phyloP scores from a whole-genome alignment of 768 basidiomycete species.

The Agrocybe pediades region DNA sequence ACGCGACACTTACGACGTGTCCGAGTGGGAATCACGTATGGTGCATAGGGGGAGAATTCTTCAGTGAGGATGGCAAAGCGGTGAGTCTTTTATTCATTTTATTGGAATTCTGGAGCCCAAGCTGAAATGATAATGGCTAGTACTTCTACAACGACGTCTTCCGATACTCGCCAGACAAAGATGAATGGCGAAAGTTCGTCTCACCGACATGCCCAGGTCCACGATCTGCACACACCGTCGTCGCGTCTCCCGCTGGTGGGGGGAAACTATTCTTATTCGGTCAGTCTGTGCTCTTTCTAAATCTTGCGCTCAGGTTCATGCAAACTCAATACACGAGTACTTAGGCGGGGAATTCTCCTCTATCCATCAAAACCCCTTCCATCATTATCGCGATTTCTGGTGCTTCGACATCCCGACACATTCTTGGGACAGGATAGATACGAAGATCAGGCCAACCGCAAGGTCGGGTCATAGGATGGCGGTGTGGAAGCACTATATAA shows the following conservation, averaged over 20 bases:
- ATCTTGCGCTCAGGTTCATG: background rate
- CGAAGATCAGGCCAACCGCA: conserved; percentile 76
- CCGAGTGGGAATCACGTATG: conserved; percentile 82
- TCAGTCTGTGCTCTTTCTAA: conserved; percentile 33
- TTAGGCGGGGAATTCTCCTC: conserved; percentile 89
- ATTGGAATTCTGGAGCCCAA: background rate
- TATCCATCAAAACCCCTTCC: conserved; percentile 79
- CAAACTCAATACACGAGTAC: background rate
- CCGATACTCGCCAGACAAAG: conserved; percentile 85
- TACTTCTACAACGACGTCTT: conserved; percentile 90
- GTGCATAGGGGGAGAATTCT: conserved; percentile 87
- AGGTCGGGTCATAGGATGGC: conserved; percentile 90
- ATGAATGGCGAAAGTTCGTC: conserved; percentile 89
- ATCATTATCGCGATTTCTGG: conserved; percentile 92
- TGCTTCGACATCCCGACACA: conserved; percentile 79
- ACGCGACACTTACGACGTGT: conserved; percentile 79
- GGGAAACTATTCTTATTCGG: conserved; percentile 87
- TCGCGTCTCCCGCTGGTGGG: conserved; percentile 72
- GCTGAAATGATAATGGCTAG: conserved; percentile 36
- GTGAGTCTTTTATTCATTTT: conserved; percentile 38
- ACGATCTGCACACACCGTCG: conserved; percentile 84
- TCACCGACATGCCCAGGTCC: conserved; percentile 87
- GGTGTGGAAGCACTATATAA: conserved; percentile 83
- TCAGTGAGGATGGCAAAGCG: conserved; percentile 82
- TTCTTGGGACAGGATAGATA: conserved; percentile 88